Conservation (phyloP, 129 eudicot genomes). For the Chrysanthemum makinoi region DNA sequence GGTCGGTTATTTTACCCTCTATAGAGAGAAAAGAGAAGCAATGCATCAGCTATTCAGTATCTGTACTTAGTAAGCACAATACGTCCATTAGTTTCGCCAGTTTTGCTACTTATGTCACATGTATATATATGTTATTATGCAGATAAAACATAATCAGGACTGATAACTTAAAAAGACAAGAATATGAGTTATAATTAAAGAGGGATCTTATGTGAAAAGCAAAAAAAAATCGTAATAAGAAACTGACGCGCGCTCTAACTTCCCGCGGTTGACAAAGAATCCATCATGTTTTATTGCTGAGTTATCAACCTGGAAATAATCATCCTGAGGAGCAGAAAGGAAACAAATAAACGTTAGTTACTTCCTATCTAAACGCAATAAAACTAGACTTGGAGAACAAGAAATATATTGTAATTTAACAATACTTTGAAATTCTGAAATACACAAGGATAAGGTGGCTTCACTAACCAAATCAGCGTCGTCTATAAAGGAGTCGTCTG, state of each 20-base stretch:
- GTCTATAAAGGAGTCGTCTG: slow-evolving; percentile 95
- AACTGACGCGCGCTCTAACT: slow-evolving; percentile 85
- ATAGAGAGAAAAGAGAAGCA: neutral
- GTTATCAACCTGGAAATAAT: slow-evolving; percentile 96
- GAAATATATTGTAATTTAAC: neutral
- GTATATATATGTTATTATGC: slow-evolving; percentile 14
- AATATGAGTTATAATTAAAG: neutral
- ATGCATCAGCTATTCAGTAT: neutral
- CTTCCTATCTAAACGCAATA: neutral
- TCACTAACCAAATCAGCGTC: slow-evolving; percentile 84
- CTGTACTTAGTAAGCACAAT: slow-evolving; percentile 5
- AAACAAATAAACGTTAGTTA: slow-evolving; percentile 1
- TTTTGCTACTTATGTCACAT: neutral
- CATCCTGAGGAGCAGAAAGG: slow-evolving; percentile 63
- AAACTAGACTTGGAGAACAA: neutral
- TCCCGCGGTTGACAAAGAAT: slow-evolving; percentile 94
- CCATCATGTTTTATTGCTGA: slow-evolving; percentile 97
- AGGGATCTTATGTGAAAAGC: slow-evolving; percentile 3
- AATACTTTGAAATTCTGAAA: neutral
- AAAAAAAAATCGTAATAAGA: slow-evolving; percentile 15
- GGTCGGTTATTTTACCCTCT: too few species aligned
- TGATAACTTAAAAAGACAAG: slow-evolving; percentile 8
- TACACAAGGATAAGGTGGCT: slow-evolving; percentile 3
- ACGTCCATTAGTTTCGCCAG: neutral
- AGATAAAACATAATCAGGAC: slow-evolving; percentile 12